Base-by-base conservation (phyloP, 1,284 basidiomycete genomes). In the Trichosporon coremiiforme region DNA sequence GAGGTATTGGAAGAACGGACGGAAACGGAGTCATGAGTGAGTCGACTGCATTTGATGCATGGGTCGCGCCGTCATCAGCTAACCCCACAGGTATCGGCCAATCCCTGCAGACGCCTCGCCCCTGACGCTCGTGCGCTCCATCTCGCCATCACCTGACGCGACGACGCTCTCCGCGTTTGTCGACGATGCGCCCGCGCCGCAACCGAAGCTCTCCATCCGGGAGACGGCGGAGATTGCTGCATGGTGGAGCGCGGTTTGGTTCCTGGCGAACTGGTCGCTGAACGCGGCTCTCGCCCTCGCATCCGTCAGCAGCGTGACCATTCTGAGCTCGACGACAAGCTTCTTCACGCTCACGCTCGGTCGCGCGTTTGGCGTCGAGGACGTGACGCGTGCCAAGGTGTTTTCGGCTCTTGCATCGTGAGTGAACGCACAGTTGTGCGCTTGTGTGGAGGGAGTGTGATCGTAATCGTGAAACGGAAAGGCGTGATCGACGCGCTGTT, bases 311-410 rank as follows among this genome's bases (percentile, higher is more conserved):
- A 95, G 93, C 78, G 89, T 92, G 29, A 97, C 94, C 3, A 91
- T 98, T 55, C 82, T 97, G 65, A 91, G 92, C 3, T 90, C 90
- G 78, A 95, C 90, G 85, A 94, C 93, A 74, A 94, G 94, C 4
- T 95, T 99, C 84, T 98, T 98, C 82, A 99, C 96, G 0, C 85
- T 99, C 53, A 90, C 86, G 0, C 85, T 98, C 55, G 96, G 96
- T 3, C 87, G 91, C n/a, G 74, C 94, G 50, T 91, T 93, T 74
- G 87, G 88, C 12, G 92, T 98, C 9, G 97, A 99, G 80, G 85
- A 84, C 7, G 84, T 98, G 69, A 91, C 91, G 0, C 66, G 88
- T 1, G 85, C 88, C 9, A 97, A 97, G 82, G 83, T 95, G 50
- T 84, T 86, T n/a, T 91, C 95, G 17, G 95, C 98, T 0, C 77